Evolutionary conservation across 805 yeast species (phyloP), one percentile per base, ranked within the genome.

Genomic region (Suhomyces sp.): DNA sequence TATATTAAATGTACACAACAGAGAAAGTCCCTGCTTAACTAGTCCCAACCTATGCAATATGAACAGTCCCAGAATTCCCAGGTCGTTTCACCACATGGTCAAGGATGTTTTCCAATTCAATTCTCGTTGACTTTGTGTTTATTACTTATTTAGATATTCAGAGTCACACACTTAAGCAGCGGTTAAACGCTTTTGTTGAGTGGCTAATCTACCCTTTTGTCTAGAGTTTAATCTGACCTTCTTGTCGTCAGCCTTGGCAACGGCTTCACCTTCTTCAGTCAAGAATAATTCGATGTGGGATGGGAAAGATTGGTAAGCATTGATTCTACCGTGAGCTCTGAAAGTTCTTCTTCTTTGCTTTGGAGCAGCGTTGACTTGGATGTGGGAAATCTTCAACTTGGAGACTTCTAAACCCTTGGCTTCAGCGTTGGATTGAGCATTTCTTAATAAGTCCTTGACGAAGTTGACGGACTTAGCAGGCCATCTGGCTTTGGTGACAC

Each of bases 321-420:
- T 93, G 72, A 88, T 87, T 84, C 98, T 93, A 86, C 99, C 99
- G 84, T 91, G 98, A 64, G 99, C 99, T 84, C 99, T 90, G 96
- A 79, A 93, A 67, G 98, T 93, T 80, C 99, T 88, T 81, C 99
- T 91, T 83, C 98, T 93, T 79, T 88, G 95, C 79, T 88, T 88
- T 77, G 99, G 98, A 65, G 98, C 98, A 74, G 88, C 96, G 95
- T 93, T 93, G 67, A 91, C 98, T 81, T 93, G 98, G 70, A 93
- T 91, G 86, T 93, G 98, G 58, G 95, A 83, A 66, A 93, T 81
- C 76, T 83, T 84, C 70, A 93, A 85, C 72, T 85, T 87, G 60
- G 95, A 79, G 61, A 85, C 80, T 72, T 93, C 97, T 75, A 93
- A 88, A 65, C 98, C 98, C 82, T 93, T 93, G 60, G 95, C 51